Evolutionary conservation across 176 grass and related monocot genomes (phyloP).

Genomic region (Luzula sylvatica): DNA sequence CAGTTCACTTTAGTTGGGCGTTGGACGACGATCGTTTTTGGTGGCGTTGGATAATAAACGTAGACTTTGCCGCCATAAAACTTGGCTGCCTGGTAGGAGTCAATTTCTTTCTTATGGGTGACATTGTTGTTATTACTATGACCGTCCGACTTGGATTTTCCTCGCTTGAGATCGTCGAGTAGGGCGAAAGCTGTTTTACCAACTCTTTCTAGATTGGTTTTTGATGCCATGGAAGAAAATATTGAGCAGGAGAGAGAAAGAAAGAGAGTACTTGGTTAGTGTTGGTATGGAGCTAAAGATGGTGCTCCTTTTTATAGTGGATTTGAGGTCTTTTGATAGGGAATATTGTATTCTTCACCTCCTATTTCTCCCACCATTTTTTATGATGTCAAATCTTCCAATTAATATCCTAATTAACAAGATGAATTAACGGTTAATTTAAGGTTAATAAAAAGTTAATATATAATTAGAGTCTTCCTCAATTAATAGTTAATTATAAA

Average conservation of each 20-base stretch:
- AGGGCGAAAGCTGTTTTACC: neutral
- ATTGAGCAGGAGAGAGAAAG: neutral
- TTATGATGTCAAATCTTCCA: no score
- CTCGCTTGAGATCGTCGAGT: constrained; percentile 8
- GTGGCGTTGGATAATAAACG: neutral
- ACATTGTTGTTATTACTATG: neutral
- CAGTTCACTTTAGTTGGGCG: constrained; percentile 3
- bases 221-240: constrained; percentile 11
- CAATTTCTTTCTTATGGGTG: neutral
- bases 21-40: neutral
- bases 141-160: neutral
- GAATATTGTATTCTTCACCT: no score
- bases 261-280: neutral
- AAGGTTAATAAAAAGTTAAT: no score
- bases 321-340: no score
- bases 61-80: neutral
- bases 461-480: no score
- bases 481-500: no score
- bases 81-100: neutral
- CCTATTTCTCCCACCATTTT: no score
- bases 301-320: constrained; percentile 16
- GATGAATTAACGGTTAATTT: no score
- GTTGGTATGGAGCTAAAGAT: neutral
- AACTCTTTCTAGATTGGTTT: neutral
- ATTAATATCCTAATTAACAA: no score